Evolutionary conservation across 2,329 filamentous ascomycete genomes (phyloP).

Genomic region (Phyllosticta paracitricarpa): DNA sequence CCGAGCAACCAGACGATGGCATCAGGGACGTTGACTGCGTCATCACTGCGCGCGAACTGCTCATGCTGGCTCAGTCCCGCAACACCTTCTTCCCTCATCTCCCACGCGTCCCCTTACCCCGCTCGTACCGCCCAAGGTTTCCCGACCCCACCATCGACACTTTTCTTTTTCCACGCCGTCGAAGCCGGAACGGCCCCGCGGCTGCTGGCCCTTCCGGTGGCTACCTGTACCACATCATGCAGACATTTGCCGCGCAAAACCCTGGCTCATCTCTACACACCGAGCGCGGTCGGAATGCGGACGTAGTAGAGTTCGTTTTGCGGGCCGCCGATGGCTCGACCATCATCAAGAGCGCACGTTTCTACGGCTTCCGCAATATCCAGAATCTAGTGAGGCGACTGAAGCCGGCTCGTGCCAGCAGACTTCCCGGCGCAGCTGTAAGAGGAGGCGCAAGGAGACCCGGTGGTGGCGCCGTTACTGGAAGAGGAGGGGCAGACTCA

Average conservation of each 20-base stretch:
- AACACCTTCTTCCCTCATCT: conserved; percentile 66
- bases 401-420: conserved; percentile 67
- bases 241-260: conserved; percentile 59
- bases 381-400: conserved; percentile 92
- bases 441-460: conserved; percentile 41
- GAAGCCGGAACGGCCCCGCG: conserved; percentile 32
- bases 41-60: conserved; percentile 88
- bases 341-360: conserved; percentile 52
- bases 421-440: conserved; percentile 23
- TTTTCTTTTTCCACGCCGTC: conserved; percentile 61
- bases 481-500: conserved; percentile 43
- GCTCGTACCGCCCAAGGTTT: conserved; percentile 47
- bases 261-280: conserved; percentile 63
- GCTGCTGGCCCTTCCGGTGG: conserved; percentile 76
- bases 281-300: conserved; percentile 72
- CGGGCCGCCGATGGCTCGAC: conserved; percentile 34
- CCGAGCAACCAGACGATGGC: conserved; percentile 12
- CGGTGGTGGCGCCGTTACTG: conserved; percentile 57
- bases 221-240: conserved; percentile 75
- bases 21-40: conserved; percentile 94
- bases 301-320: conserved; percentile 79
- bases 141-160: conserved; percentile 60
- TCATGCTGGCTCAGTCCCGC: conserved; percentile 78
- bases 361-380: conserved; percentile 97
- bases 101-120: conserved; percentile 46